phyloP scores from a whole-genome alignment of 345 rosid species.

The Heritiera littoralis region DNA sequence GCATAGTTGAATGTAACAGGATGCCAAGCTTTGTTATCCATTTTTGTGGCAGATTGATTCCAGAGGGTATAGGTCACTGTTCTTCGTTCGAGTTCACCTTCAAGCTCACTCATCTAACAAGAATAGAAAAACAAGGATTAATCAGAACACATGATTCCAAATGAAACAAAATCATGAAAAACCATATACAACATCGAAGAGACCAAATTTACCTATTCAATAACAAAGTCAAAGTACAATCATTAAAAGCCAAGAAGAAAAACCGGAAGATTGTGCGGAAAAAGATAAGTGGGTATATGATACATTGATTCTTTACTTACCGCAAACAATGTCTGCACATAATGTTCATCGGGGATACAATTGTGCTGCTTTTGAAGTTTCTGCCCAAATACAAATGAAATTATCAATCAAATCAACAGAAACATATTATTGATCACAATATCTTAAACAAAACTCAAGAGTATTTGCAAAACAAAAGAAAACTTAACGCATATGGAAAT shows the following conservation, averaged over 20 bases:
- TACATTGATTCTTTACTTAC: slow-evolving; percentile 38
- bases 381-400: slow-evolving; percentile 32
- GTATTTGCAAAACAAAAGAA: background rate
- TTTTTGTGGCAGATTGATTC: slow-evolving; percentile 61
- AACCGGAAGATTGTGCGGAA: background rate
- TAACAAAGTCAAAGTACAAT: background rate
- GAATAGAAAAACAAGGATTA: background rate
- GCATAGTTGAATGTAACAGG: slow-evolving; percentile 78
- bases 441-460: background rate
- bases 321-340: slow-evolving; percentile 57
- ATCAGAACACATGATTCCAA: slow-evolving; percentile 2
- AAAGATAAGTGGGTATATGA: background rate
- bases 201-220: background rate
- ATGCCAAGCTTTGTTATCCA: slow-evolving; percentile 82
- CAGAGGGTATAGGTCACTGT: slow-evolving; percentile 84
- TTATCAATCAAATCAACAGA: slow-evolving; percentile 1
- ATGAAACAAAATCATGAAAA: background rate
- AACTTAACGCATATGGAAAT: background rate
- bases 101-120: slow-evolving; percentile 68
- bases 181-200: background rate
- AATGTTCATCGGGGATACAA: slow-evolving; percentile 75
- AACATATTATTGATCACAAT: background rate
- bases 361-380: slow-evolving; percentile 59
- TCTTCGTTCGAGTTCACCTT: slow-evolving; percentile 73
- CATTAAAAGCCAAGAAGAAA: background rate